Conservation (phyloP, 805 yeast genomes). For the Clavispora carvajalis region DNA sequence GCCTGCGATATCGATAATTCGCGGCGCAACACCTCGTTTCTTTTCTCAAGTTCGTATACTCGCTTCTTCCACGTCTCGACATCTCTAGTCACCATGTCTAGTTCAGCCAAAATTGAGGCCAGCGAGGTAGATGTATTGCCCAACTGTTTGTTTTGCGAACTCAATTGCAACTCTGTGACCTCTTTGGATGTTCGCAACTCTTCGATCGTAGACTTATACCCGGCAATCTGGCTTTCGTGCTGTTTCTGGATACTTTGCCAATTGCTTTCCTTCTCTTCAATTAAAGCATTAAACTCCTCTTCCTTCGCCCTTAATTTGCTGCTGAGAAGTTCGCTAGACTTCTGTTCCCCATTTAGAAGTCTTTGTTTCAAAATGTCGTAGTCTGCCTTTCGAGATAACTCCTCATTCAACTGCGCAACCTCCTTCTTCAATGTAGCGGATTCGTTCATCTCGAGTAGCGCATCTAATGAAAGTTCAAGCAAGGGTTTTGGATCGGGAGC, state of each 20-base stretch:
- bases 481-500: slow-evolving; percentile 92
- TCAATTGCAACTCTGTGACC: slow-evolving; percentile 55
- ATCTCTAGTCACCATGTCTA: slow-evolving; percentile 69
- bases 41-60: slow-evolving; percentile 62
- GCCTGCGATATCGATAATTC: slow-evolving; percentile 55
- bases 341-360: slow-evolving; percentile 55
- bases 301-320: slow-evolving; percentile 64
- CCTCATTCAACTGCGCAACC: slow-evolving; percentile 46
- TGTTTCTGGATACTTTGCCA: slow-evolving; percentile 60
- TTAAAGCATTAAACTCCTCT: slow-evolving; percentile 58
- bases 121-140: slow-evolving; percentile 23
- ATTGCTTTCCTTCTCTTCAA: slow-evolving; percentile 69
- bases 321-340: slow-evolving; percentile 49
- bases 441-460: slow-evolving; percentile 53
- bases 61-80: slow-evolving; percentile 66
- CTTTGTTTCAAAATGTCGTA: slow-evolving; percentile 70
- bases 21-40: slow-evolving; percentile 70
- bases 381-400: slow-evolving; percentile 63
- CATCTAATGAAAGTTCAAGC: slow-evolving; percentile 62
- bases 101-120: slow-evolving; percentile 43
- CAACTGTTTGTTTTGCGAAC: slow-evolving; percentile 42
- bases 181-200: slow-evolving; percentile 63
- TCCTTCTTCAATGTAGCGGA: slow-evolving; percentile 48
- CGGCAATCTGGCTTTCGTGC: slow-evolving; percentile 44
- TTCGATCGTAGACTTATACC: slow-evolving; percentile 50